Conservation (phyloP, 345 rosid species). For the Excoecaria cochinchinensis region DNA sequence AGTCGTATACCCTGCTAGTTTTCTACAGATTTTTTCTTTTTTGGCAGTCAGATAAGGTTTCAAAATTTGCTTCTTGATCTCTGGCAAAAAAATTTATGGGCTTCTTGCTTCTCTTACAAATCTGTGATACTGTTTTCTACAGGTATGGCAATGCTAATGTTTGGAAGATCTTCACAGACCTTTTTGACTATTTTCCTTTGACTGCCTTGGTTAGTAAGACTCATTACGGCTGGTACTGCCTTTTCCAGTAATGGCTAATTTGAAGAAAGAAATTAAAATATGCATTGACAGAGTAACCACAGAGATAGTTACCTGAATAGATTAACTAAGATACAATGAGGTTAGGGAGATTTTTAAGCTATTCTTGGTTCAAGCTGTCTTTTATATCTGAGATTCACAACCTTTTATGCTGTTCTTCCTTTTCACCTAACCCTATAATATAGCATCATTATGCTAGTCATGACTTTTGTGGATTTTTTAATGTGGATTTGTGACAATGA, state of each 20-base stretch:
- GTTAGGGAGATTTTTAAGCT: background rate
- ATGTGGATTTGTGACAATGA: background rate
- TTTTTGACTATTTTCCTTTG: conserved; percentile 91
- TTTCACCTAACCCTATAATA: background rate
- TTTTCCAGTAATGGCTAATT: background rate
- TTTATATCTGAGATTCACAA: background rate
- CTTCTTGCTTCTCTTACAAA: background rate
- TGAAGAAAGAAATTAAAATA: background rate
- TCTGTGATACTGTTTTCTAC: conserved; percentile 26
- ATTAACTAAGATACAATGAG: background rate
- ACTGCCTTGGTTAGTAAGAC: conserved; percentile 85
- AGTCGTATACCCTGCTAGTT: background rate
- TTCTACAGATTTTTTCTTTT: background rate
- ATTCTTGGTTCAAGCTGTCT: too few relatives aligned
- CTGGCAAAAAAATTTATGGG: background rate
- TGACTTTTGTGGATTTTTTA: background rate
- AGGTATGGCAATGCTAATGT: conserved; percentile 97
- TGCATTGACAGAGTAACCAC: background rate
- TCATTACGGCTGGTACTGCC: background rate
- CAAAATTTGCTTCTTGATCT: background rate
- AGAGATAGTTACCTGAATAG: background rate
- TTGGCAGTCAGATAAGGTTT: background rate
- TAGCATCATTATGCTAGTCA: background rate
- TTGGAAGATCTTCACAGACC: conserved; percentile 89
- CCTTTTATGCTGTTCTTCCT: background rate